Conservation (phyloP, 2,329 filamentous ascomycete species). For the Paramyrothecium sp. region DNA sequence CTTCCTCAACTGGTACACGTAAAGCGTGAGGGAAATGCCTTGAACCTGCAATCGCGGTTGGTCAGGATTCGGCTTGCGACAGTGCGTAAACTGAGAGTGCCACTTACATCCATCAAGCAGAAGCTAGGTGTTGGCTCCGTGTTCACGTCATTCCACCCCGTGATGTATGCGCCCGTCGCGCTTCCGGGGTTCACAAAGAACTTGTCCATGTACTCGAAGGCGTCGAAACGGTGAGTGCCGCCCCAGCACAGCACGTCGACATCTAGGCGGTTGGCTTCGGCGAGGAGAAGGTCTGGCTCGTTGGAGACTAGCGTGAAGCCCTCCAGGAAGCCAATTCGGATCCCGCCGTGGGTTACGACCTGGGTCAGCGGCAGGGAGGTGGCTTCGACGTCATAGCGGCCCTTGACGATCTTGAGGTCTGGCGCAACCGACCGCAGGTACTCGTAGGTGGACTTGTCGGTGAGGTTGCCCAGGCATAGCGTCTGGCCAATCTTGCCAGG, state of each 20-base stretch:
- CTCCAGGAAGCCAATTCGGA: slow-evolving; percentile 67
- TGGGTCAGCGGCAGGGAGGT: slow-evolving; percentile 64
- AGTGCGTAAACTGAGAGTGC: no score
- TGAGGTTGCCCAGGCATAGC: slow-evolving; percentile 77
- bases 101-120: slow-evolving; percentile 93
- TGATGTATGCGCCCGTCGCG: slow-evolving; percentile 62
- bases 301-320: slow-evolving; percentile 67
- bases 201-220: slow-evolving; percentile 73
- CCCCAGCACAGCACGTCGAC: slow-evolving; percentile 70
- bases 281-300: slow-evolving; percentile 65
- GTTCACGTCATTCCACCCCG: slow-evolving; percentile 55
- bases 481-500: slow-evolving; percentile 83
- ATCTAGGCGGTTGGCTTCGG: slow-evolving; percentile 66
- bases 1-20: slow-evolving; percentile 85
- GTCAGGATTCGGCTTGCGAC: slow-evolving; percentile 4
- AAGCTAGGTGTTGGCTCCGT: slow-evolving; percentile 86
- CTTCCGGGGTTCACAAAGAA: slow-evolving; percentile 71
- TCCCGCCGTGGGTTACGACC: slow-evolving; percentile 63
- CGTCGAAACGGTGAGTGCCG: slow-evolving; percentile 67
- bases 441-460: slow-evolving; percentile 77
- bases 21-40: slow-evolving; percentile 91
- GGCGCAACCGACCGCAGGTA: slow-evolving; percentile 74
- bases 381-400: slow-evolving; percentile 65
- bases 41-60: slow-evolving; percentile 64
- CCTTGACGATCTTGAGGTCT: slow-evolving; percentile 68